Base-by-base conservation (phyloP, 306 rosid genomes). In the Malus fusca region DNA sequence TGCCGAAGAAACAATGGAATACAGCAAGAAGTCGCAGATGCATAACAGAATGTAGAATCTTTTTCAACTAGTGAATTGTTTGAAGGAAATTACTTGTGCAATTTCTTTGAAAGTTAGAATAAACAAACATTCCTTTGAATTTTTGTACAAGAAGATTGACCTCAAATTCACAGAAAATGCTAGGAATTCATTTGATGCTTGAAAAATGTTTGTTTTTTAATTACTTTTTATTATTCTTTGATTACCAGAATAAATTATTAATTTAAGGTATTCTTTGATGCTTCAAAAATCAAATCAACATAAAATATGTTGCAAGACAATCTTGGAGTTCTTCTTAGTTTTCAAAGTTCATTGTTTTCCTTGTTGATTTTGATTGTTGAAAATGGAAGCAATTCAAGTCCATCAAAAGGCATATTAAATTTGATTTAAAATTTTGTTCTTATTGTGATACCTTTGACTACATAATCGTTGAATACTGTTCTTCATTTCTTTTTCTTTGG, bases 1-100 rank as follows among this genome's bases (percentile, higher is more conserved):
- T 23, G 28, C 22, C 21, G 37, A 71, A 59, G 42, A 52, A 72
- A 28, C 81, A 73, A 66, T 78, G 78, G 61, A 60, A 74, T 70
- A 33, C 69, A 53, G 19, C 65, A 69, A 61, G 58, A 61, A 62
- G 58, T 21, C 72, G 46, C 42, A 19, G 26, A 10, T 17, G 62
- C 37, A 37, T 53, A 58, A n/a, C 60, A n/a, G 18, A 23, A 6
- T 30, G 35, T 60, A 46, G 26, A 58, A 56, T 37, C 6, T 55
- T 37, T 42, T 0, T 73, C 31, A 44, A 68, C 55, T 71, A 61
- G 58, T 66, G 53, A 23, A 74, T 31, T 33, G 33, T 64, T 55
- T n/a, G 33, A 8, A 37, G 73, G 58, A 44, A 56, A 40, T 37
- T 69, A 63, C 62, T 44, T 42, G 23, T 55, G 56, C 61, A 71